Base-by-base conservation (phyloP, 106 monocot species). In the Dioscorea zingiberensis region DNA sequence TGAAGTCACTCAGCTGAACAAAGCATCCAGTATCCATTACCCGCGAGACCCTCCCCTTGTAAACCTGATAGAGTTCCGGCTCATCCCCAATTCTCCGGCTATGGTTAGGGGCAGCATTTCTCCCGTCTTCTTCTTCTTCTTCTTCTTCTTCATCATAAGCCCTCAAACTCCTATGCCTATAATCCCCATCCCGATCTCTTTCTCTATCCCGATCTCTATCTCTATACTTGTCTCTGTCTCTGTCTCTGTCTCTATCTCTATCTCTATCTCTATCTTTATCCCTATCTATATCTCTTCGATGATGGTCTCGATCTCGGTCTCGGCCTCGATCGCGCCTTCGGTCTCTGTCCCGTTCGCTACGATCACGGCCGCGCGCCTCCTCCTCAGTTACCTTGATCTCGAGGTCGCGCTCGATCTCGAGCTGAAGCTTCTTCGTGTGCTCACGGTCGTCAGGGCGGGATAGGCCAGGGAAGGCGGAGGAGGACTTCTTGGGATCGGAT, bases 1-100 rank as follows among this genome's bases (percentile, higher is more conserved):
- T n/a, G n/a, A n/a, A n/a, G n/a, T n/a, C 90, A 49, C 15, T 75
- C 24, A 94, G 61, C 75, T 91, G 86, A 16, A 94, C 91, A 49
- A 94, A 94, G 78, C 94, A 94, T 1, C 94, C 90, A 0, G 84
- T 71, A 27, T 94, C 94, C 94, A 87, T 94, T 13, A 94, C 80
- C 18, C 87, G 72, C 12, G 87, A 80, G 7, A 94, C 87, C 69
- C 85, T 81, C 17, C 90, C 94, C 27, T 74, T 56, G 49, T 91
- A 94, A 47, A 90, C 87, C 55, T 61, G 25, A 56, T 90, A 94
- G 22, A 94, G 74, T 66, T 87, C 94, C 0, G 80, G 87, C 69
- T 90, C 94, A 25, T 83, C 79, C 16, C 28, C 68, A 22, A 55
- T 32, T n/a, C n/a, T n/a, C n/a, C n/a, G n/a, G n/a, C n/a, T n/a